These are phyloP conservation scores for Suillus clintonianus DNA, from an alignment of 768 basidiomycete genomes.

Conservation along the genomic window DNA sequence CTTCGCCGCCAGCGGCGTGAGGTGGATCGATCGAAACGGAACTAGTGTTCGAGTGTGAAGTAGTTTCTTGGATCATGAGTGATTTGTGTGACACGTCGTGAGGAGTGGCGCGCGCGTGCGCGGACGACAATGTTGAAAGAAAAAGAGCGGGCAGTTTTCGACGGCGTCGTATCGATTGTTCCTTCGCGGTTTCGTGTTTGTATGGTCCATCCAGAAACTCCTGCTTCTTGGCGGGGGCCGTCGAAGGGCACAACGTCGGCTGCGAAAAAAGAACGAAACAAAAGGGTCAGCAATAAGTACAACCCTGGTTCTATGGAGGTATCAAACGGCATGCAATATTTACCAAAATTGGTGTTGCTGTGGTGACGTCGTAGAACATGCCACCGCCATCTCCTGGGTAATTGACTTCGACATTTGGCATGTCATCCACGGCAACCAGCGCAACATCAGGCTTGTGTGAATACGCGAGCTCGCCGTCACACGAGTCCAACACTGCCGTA, in stretches of 20 bases:
- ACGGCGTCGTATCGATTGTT: conserved; percentile 16
- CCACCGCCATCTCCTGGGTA: conserved; percentile 17
- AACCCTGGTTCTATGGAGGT: conserved; percentile 14
- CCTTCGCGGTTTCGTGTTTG: conserved; percentile 15
- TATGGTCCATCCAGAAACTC: conserved; percentile 8
- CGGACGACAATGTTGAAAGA: conserved; percentile 13
- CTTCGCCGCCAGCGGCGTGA: conserved; percentile 19
- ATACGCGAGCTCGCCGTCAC: conserved; percentile 18
- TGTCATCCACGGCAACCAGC: not conserved
- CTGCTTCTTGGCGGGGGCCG: conserved; percentile 16
- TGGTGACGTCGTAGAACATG: conserved; percentile 21
- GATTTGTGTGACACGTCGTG: conserved; percentile 2
- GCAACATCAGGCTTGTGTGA: not conserved
- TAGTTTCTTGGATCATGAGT: conserved; percentile 14
- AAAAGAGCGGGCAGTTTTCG: conserved; percentile 23
- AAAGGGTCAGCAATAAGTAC: conserved; percentile 21
- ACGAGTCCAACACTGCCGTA: conserved; percentile 28
- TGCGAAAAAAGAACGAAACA: conserved; percentile 15
- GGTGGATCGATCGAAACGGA: conserved; percentile 24
- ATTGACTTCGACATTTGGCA: not conserved
- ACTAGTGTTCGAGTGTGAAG: conserved; percentile 5
- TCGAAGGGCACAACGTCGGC: conserved; percentile 19
- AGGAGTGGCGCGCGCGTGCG: conserved; percentile 17
- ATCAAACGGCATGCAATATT: conserved; percentile 18
- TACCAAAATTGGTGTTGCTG: conserved; percentile 32